Conservation (phyloP, 1,284 basidiomycete genomes). For the Ceratobasidium sp. region DNA sequence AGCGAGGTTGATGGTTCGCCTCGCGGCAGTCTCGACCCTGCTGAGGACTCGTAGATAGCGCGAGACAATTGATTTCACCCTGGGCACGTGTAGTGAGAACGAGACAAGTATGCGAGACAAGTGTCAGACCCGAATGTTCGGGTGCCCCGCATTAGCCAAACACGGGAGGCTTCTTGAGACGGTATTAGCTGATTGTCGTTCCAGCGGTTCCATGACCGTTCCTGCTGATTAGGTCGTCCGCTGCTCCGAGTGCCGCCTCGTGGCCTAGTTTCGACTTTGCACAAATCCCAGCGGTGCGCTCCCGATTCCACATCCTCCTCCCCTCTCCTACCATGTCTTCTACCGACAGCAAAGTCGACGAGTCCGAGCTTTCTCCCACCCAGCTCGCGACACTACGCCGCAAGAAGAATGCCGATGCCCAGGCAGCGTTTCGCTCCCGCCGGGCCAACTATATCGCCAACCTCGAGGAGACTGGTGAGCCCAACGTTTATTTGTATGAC, state of each 20-base stretch:
- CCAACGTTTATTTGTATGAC: constrained; percentile 42
- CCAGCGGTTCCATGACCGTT: too few species aligned
- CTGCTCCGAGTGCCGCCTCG: constrained; percentile 19
- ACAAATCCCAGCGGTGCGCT: constrained; percentile 31
- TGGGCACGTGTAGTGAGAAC: constrained; percentile 38
- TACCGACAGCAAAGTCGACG: neutral
- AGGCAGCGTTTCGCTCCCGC: constrained; percentile 52
- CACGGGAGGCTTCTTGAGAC: constrained; percentile 34
- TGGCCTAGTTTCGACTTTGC: constrained; percentile 34
- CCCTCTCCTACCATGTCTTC: constrained; percentile 33
- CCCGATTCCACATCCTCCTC: constrained; percentile 2
- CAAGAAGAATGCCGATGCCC: constrained; percentile 83
- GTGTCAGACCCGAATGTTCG: constrained; percentile 12
- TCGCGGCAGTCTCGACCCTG: constrained; percentile 38
- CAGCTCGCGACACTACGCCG: constrained; percentile 41
- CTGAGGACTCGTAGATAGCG: constrained; percentile 28
- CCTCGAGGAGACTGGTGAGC: constrained; percentile 81
- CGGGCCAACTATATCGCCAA: constrained; percentile 84
- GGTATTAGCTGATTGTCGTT: too few species aligned
- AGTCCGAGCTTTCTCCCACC: constrained; percentile 39
- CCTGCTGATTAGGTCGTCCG: constrained; percentile 32
- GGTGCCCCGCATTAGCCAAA: constrained; percentile 31
- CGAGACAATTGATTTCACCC: constrained; percentile 35
- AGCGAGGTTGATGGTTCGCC: constrained; percentile 48
- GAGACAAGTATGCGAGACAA: constrained; percentile 50